A percentile compares a stretch with the other conserved stretches of the same genome.
Conservation (phyloP, 805 yeast species). For the Spathaspora girioi region DNA sequence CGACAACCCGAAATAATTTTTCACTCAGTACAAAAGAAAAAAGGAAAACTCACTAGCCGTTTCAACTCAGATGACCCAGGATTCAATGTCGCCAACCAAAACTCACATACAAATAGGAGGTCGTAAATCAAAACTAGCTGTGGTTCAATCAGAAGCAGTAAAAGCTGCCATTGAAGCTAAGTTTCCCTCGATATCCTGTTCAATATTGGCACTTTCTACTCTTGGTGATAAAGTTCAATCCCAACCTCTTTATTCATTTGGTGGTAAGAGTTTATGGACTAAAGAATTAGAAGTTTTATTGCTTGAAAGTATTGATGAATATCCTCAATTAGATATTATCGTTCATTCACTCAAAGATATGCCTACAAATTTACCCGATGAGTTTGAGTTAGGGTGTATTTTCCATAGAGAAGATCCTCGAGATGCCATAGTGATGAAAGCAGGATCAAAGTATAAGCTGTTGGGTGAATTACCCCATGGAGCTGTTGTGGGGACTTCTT, state of each 20-base stretch:
- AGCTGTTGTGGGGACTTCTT: conserved; percentile 88
- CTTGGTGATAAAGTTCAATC: conserved; percentile 86
- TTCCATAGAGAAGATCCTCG: conserved; percentile 87
- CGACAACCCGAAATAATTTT: background rate
- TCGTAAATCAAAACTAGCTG: conserved; percentile 83
- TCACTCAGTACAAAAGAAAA: background rate
- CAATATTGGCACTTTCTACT: conserved; percentile 77
- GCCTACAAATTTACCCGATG: conserved; percentile 89
- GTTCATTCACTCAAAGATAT: conserved; percentile 92
- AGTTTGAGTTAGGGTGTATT: conserved; percentile 85
- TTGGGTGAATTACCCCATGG: conserved; percentile 80
- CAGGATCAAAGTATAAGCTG: conserved; percentile 56
- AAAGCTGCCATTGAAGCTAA: conserved; percentile 52
- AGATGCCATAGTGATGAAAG: conserved; percentile 81
- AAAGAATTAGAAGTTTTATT: conserved; percentile 84
- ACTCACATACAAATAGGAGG: conserved; percentile 67
- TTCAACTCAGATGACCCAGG: background rate
- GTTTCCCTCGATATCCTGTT: conserved; percentile 66
- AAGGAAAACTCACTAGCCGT: background rate
- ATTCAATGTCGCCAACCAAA: background rate
- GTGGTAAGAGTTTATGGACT: conserved; percentile 96
- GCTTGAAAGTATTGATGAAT: conserved; percentile 56
- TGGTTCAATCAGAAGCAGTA: conserved; percentile 77
- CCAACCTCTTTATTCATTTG: conserved; percentile 88
- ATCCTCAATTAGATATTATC: conserved; percentile 74